Evolutionary conservation across 1,139 yeast genomes (phyloP).

Genomic region (Zhuliangozyma blackwelliae): DNA sequence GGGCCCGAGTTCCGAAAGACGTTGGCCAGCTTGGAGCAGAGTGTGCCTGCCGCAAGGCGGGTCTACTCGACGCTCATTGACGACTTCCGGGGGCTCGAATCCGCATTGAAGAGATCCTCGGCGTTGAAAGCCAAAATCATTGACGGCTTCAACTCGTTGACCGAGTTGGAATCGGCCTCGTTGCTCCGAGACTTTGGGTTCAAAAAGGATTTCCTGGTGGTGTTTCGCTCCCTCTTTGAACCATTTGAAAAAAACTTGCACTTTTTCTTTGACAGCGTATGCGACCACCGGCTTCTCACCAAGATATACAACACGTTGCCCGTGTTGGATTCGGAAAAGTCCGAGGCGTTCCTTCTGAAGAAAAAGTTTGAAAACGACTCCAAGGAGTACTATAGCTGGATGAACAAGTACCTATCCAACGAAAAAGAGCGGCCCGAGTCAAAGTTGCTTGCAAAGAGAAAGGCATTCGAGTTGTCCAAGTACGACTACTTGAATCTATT

Average conservation of each 20-base stretch:
- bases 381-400: slow-evolving; percentile 71
- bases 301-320: slow-evolving; percentile 7
- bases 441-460: slow-evolving; percentile 56
- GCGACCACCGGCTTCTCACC: slow-evolving; percentile 20
- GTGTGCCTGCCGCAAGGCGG: slow-evolving; percentile 45
- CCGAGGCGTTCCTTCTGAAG: slow-evolving; percentile 24
- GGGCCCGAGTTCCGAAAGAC: slow-evolving; percentile 72
- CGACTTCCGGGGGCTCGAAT: slow-evolving; percentile 30
- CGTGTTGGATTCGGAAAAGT: slow-evolving; percentile 8
- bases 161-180: slow-evolving; percentile 20
- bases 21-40: slow-evolving; percentile 50
- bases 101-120: slow-evolving; percentile 16
- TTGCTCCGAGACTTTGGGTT: slow-evolving; percentile 21
- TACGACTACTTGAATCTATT: slow-evolving; percentile 68
- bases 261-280: slow-evolving; percentile 29
- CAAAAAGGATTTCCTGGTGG: slow-evolving; percentile 16
- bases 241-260: slow-evolving; percentile 31
- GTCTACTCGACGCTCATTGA: slow-evolving; percentile 32
- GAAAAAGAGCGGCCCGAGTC: slow-evolving; percentile 61
- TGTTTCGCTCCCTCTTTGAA: slow-evolving; percentile 22
- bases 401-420: slow-evolving; percentile 61
- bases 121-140: slow-evolving; percentile 19
- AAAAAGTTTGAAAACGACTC: slow-evolving; percentile 69
- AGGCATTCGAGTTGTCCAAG: slow-evolving; percentile 62
- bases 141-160: slow-evolving; percentile 19